These are phyloP conservation scores for Tolypocladium nubicola DNA, from an alignment of 2,329 filamentous ascomycete genomes.

Conservation along the genomic window DNA sequence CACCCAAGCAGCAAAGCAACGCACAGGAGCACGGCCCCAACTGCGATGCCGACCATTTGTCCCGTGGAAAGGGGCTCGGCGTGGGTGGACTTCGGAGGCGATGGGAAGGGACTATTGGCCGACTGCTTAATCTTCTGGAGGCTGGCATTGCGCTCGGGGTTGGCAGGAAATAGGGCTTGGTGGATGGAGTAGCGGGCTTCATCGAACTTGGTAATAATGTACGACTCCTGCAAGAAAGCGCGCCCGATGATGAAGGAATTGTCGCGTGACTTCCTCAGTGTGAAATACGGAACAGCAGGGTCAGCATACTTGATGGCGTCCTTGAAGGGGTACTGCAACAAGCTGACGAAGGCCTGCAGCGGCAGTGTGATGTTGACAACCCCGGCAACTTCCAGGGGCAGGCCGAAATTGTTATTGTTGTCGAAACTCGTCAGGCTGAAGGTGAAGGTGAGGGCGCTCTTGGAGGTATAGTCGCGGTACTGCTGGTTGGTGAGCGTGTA, in stretches of 20 bases:
- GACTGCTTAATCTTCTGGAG: conserved; percentile 31
- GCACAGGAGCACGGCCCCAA: conserved; percentile 27
- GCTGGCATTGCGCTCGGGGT: conserved; percentile 27
- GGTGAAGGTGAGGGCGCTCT: conserved; percentile 39
- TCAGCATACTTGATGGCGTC: conserved; percentile 31
- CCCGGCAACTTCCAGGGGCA: conserved; percentile 35
- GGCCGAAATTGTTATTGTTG: conserved; percentile 40
- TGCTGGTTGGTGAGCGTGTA: conserved; percentile 54
- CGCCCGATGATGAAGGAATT: conserved; percentile 51
- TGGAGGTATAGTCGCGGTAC: conserved; percentile 32
- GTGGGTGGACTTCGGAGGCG: conserved; percentile 14
- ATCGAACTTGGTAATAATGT: conserved; percentile 47
- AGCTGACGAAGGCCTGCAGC: conserved; percentile 37
- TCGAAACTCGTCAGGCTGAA: conserved; percentile 47
- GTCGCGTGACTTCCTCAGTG: conserved; percentile 45
- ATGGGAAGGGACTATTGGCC: conserved; percentile 35
- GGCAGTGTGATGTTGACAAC: conserved; percentile 48
- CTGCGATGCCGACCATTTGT: conserved; percentile 34
- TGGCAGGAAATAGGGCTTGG: conserved; percentile 41
- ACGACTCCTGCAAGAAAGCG: conserved; percentile 60
- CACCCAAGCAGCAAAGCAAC: conserved; percentile 17
- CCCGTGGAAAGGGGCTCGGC: conserved; percentile 23
- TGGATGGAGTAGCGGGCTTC: conserved; percentile 41
- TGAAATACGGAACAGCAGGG: conserved; percentile 50
- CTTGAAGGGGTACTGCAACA: conserved; percentile 38